These are phyloP conservation scores for Francoa sonchifolia DNA, from an alignment of 441 rosid species.

Conservation along the genomic window DNA sequence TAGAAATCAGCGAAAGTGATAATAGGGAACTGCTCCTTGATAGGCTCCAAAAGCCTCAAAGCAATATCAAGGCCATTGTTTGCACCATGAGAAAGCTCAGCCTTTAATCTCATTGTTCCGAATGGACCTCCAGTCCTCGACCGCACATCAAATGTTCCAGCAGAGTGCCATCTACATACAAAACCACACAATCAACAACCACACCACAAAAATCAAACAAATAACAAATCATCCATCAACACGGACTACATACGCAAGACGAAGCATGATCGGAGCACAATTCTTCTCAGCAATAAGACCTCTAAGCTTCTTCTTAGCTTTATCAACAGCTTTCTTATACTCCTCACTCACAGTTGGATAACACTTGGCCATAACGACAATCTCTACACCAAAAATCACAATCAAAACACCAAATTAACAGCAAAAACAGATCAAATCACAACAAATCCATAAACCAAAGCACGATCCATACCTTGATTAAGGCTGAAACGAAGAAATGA, in stretches of 20 bases:
- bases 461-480: too few relatives aligned
- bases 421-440: too few relatives aligned
- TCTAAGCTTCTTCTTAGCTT: constrained; percentile 76
- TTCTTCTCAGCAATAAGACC: constrained; percentile 78
- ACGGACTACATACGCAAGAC: constrained; percentile 54
- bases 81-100: constrained; percentile 68
- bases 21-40: constrained; percentile 67
- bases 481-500: too few relatives aligned
- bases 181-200: background rate
- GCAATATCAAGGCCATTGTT: constrained; percentile 80
- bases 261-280: constrained; percentile 92
- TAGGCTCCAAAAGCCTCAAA: constrained; percentile 60
- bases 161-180: constrained; percentile 80
- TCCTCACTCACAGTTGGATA: constrained; percentile 75
- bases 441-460: too few relatives aligned
- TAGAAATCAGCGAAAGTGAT: constrained; percentile 63
- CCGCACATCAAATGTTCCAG: constrained; percentile 74
- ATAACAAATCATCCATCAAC: background rate
- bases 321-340: constrained; percentile 63
- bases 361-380: constrained; percentile 48
- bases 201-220: background rate
- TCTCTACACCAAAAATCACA: background rate
- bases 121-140: constrained; percentile 84
- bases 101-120: constrained; percentile 62
- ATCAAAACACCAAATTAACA: too few relatives aligned